phyloP scores from a whole-genome alignment of 106 monocot genomes.

The Apostasia shenzhenica region DNA sequence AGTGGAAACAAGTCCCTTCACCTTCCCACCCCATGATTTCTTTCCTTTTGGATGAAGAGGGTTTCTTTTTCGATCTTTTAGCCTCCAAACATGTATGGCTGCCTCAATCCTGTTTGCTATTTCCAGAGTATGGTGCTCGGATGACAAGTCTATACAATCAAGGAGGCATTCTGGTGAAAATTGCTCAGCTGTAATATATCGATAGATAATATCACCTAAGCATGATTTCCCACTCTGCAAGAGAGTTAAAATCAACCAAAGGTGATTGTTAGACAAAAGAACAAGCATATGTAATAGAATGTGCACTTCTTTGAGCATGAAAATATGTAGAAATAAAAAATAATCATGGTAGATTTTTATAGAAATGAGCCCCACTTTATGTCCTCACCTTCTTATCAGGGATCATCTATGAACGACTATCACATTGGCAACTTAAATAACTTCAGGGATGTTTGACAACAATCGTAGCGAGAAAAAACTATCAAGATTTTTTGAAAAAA shows the following conservation, averaged over 20 bases:
- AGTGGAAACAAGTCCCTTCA: constrained; percentile 61
- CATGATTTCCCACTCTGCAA: constrained; percentile 86
- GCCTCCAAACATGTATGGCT: constrained; percentile 77
- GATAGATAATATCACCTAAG: constrained; percentile 92
- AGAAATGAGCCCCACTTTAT: too few relatives aligned
- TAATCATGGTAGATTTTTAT: too few relatives aligned
- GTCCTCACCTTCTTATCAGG: too few relatives aligned
- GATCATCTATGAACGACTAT: too few relatives aligned
- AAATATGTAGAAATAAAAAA: too few relatives aligned
- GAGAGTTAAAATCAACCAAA: not conserved
- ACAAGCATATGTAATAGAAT: too few relatives aligned
- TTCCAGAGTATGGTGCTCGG: constrained; percentile 85
- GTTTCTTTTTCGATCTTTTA: constrained; percentile 40
- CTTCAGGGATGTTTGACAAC: too few relatives aligned
- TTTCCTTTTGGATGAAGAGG: constrained; percentile 36
- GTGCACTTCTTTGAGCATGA: too few relatives aligned
- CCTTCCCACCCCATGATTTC: constrained; percentile 81
- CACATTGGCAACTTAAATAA: too few relatives aligned
- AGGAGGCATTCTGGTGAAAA: constrained; percentile 96
- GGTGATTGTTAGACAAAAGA: too few relatives aligned
- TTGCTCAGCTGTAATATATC: constrained; percentile 79
- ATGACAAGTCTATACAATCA: constrained; percentile 84
- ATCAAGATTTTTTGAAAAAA: too few relatives aligned
- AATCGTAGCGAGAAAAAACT: too few relatives aligned
- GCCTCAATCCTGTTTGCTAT: constrained; percentile 91